Evolutionary conservation across 148 eudicot species (phyloP).

Genomic region (Mesembryanthemum crystallinum): DNA sequence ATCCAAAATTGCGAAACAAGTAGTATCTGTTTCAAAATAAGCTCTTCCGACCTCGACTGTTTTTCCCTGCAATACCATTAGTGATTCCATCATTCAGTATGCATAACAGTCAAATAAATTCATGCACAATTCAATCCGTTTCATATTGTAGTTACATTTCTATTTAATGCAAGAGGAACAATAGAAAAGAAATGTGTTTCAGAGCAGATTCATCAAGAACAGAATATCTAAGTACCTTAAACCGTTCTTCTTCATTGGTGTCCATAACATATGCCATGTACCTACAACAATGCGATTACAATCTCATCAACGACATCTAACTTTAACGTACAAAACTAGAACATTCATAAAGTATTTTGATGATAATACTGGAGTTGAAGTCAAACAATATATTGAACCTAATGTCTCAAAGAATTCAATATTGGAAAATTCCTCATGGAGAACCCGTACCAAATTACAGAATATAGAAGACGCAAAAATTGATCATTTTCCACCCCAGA

Average conservation of each 20-base stretch:
- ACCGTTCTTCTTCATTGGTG: conserved; percentile 66
- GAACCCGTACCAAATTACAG: no score
- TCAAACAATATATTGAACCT: no score
- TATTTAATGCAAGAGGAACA: background rate
- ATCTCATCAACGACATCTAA: background rate
- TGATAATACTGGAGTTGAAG: no score
- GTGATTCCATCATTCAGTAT: background rate
- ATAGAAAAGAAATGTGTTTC: background rate
- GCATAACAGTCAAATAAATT: background rate
- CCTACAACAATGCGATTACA: conserved; percentile 23
- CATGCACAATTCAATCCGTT: background rate
- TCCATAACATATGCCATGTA: conserved; percentile 76
- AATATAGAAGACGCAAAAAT: no score
- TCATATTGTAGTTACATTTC: background rate
- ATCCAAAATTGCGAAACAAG: conserved; percentile 65
- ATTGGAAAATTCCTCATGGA: no score
- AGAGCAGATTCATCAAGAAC: background rate
- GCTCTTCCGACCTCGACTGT: conserved; percentile 75
- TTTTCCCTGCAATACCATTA: conserved; percentile 38
- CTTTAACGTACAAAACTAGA: background rate
- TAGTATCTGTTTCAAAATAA: conserved; percentile 58
- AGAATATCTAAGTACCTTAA: conserved; percentile 35
- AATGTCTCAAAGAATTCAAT: no score
- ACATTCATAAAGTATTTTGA: background rate
- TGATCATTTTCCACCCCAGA: no score